These are phyloP conservation scores for Meyerozyma carpophila DNA, from an alignment of 1,139 yeast species.

Conservation along the genomic window DNA sequence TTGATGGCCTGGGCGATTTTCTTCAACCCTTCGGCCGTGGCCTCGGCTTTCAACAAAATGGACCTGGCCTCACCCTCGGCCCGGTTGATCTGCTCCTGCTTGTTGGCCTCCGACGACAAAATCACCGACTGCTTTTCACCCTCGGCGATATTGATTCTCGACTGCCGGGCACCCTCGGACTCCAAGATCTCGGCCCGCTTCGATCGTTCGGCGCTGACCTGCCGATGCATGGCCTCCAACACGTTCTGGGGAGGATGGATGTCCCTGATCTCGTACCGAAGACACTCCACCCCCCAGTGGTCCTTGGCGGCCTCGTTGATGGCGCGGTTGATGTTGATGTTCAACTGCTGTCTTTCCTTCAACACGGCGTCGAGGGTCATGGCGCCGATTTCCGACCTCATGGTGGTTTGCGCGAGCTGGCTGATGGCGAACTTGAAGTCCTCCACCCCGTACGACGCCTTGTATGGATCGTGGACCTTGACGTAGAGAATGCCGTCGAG, in stretches of 20 bases:
- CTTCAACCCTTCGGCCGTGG: conserved; percentile 68
- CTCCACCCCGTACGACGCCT: conserved; percentile 85
- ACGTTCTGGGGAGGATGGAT: conserved; percentile 85
- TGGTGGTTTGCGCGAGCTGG: conserved; percentile 85
- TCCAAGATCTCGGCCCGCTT: conserved; percentile 84
- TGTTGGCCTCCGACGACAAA: conserved; percentile 65
- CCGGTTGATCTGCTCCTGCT: conserved; percentile 56
- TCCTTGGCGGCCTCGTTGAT: conserved; percentile 80
- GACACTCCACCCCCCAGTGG: conserved; percentile 79
- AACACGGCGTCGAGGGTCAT: conserved; percentile 73
- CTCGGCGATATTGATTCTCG: conserved; percentile 77
- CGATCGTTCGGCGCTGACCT: conserved; percentile 80
- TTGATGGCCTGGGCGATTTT: conserved; percentile 62
- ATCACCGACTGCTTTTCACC: conserved; percentile 70
- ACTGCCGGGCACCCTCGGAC: conserved; percentile 77
- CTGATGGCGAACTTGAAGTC: conserved; percentile 82
- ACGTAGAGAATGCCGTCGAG: conserved; percentile 81
- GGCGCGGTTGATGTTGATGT: conserved; percentile 67
- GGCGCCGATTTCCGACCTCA: conserved; percentile 86
- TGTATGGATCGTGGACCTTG: conserved; percentile 74
- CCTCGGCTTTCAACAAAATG: conserved; percentile 62
- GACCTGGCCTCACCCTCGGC: conserved; percentile 73
- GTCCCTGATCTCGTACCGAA: conserved; percentile 83
- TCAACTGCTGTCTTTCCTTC: conserved; percentile 68
- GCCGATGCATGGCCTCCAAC: conserved; percentile 88